These are phyloP conservation scores for Rosa rugosa DNA, from an alignment of 306 rosid genomes.

Conservation along the genomic window DNA sequence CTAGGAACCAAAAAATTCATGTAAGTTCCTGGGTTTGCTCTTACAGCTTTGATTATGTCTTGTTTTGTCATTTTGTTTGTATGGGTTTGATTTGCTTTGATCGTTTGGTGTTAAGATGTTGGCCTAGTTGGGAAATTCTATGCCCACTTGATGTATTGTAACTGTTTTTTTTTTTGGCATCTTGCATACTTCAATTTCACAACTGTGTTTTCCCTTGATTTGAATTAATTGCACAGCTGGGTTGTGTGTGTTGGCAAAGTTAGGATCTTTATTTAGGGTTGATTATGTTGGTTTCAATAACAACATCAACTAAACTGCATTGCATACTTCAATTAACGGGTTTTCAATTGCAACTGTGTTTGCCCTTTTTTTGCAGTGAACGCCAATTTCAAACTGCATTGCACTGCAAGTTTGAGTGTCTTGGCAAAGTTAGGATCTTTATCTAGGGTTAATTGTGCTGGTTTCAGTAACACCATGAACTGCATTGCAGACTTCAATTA, in stretches of 20 bases:
- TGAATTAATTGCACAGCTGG: background rate
- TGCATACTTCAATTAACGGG: background rate
- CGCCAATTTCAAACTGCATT: background rate
- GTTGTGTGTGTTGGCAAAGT: background rate
- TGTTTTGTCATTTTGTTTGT: background rate
- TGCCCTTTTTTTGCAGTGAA: background rate
- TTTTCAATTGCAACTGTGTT: background rate
- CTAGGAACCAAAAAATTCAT: slow-evolving; percentile 50
- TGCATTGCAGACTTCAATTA: background rate
- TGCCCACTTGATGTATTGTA: background rate
- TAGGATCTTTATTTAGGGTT: background rate
- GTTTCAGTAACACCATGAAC: background rate
- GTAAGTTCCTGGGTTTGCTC: slow-evolving; percentile 30
- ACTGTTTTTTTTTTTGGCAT: background rate
- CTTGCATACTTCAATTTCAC: background rate
- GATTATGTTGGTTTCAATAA: background rate
- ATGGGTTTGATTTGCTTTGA: slow-evolving; percentile 13
- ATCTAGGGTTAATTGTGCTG: background rate
- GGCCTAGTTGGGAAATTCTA: background rate
- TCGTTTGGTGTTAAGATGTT: background rate
- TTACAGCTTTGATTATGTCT: background rate
- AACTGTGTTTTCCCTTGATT: background rate
- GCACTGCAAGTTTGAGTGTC: background rate
- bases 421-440: background rate
- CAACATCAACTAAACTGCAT: background rate